Conservation (phyloP, 1,284 basidiomycete genomes). For the Pterulicium gracile region DNA sequence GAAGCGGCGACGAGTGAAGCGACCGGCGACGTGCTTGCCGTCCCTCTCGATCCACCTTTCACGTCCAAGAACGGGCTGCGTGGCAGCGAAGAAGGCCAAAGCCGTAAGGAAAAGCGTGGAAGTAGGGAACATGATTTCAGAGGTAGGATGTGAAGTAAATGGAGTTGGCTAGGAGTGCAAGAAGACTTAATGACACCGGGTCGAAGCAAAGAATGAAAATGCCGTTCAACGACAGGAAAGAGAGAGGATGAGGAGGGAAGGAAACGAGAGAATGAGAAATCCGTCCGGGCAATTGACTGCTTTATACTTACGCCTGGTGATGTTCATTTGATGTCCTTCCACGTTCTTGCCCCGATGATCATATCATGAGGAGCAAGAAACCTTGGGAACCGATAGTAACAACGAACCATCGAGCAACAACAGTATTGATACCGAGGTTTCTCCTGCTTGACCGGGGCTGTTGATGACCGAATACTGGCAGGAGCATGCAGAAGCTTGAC, state of each 20-base stretch:
- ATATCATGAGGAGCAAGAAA: no score
- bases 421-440: no score
- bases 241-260: constrained; percentile 35
- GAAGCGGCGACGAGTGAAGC: constrained; percentile 37
- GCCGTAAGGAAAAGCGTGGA: constrained; percentile 25
- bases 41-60: constrained; percentile 38
- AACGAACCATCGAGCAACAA: no score
- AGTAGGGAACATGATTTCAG: constrained; percentile 34
- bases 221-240: constrained; percentile 8
- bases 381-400: no score
- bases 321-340: no score
- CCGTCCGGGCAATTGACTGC: no score
- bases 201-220: constrained; percentile 25
- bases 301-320: no score
- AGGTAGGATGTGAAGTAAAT: constrained; percentile 15
- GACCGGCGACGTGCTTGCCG: constrained; percentile 28
- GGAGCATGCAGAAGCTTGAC: no score
- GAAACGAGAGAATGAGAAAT: constrained; percentile 25
- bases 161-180: constrained; percentile 19
- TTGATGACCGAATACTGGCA: no score
- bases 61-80: constrained; percentile 30
- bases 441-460: no score
- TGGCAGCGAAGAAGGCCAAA: constrained; percentile 27
- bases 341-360: no score
- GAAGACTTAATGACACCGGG: constrained; percentile 34